These are phyloP conservation scores for Penicillium sp. DNA, from an alignment of 2,329 filamentous ascomycete genomes.

Conservation along the genomic window DNA sequence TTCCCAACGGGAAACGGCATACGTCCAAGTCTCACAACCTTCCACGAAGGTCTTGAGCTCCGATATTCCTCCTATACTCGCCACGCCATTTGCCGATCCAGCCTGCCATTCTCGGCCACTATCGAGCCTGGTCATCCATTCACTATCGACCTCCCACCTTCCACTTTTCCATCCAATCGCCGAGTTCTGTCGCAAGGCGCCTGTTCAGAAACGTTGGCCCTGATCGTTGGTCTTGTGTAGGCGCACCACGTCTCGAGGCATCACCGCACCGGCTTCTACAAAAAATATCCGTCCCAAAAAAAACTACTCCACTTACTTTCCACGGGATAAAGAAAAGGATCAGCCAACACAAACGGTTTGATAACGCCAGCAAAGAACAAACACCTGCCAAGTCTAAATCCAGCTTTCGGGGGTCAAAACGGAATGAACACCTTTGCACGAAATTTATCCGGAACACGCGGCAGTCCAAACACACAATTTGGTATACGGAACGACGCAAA, in stretches of 20 bases:
- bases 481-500: neutral
- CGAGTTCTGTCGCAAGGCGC: constrained; percentile 14
- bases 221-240: constrained; percentile 20
- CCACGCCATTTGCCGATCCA: neutral
- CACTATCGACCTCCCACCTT: neutral
- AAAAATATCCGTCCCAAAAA: constrained; percentile 4
- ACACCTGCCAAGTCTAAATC: constrained; percentile 22
- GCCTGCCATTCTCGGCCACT: neutral
- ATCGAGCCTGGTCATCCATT: neutral
- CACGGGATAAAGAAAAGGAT: neutral
- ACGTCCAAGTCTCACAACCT: neutral
- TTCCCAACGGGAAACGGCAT: neutral
- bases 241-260: constrained; percentile 14
- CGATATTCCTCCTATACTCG: neutral
- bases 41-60: neutral
- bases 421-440: constrained; percentile 12
- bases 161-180: neutral
- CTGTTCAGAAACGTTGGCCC: constrained; percentile 11
- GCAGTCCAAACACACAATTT: constrained; percentile 2
- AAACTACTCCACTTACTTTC: neutral
- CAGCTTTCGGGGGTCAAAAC: constrained; percentile 15
- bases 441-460: neutral
- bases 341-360: neutral
- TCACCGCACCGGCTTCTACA: neutral
- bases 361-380: constrained; percentile 8